These are phyloP conservation scores for Lichenothelia convexa DNA, from an alignment of 495 filamentous ascomycete species.

Conservation along the genomic window DNA sequence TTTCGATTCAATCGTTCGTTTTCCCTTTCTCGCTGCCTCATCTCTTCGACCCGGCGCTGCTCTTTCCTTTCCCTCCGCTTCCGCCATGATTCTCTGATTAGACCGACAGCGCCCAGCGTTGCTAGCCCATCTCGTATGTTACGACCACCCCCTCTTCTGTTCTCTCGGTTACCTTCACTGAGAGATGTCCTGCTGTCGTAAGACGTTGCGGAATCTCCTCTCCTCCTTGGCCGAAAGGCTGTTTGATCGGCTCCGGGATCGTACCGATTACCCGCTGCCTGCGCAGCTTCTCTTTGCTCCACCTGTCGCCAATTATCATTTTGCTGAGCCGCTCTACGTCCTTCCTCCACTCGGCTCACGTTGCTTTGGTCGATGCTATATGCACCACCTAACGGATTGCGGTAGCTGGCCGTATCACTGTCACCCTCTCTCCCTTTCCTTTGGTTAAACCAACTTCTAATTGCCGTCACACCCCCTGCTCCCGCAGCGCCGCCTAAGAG, in stretches of 20 bases:
- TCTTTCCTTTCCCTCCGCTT: conserved; percentile 42
- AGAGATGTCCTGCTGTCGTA: conserved; percentile 16
- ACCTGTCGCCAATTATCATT: conserved; percentile 19
- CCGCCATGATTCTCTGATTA: conserved; percentile 46
- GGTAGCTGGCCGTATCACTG: conserved; percentile 23
- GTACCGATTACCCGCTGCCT: conserved; percentile 3
- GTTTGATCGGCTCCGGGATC: conserved; percentile 27
- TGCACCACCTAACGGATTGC: conserved; percentile 12
- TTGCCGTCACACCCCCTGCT: conserved; percentile 44
- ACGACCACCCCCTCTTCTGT: conserved; percentile 18
- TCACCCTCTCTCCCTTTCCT: conserved; percentile 29
- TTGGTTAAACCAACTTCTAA: conserved; percentile 44
- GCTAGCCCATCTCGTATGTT: conserved; percentile 44
- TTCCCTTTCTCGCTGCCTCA: conserved; percentile 36
- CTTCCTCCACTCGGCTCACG: conserved; percentile 23
- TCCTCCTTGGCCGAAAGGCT: conserved; percentile 23
- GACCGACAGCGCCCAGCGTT: conserved; percentile 44
- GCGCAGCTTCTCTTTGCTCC: conserved; percentile 11
- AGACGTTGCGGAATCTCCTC: conserved; percentile 21
- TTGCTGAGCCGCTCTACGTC: conserved; percentile 19
- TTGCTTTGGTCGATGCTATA: conserved; percentile 19
- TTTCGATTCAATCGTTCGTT: conserved; percentile 34
- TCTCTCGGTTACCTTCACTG: conserved; percentile 6
- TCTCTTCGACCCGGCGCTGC: conserved; percentile 41
- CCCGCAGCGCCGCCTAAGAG: conserved; percentile 48